Evolutionary conservation across 2,329 filamentous ascomycete species (phyloP), one percentile per base, ranked within the genome.

Genomic region (Didymella exigua): DNA sequence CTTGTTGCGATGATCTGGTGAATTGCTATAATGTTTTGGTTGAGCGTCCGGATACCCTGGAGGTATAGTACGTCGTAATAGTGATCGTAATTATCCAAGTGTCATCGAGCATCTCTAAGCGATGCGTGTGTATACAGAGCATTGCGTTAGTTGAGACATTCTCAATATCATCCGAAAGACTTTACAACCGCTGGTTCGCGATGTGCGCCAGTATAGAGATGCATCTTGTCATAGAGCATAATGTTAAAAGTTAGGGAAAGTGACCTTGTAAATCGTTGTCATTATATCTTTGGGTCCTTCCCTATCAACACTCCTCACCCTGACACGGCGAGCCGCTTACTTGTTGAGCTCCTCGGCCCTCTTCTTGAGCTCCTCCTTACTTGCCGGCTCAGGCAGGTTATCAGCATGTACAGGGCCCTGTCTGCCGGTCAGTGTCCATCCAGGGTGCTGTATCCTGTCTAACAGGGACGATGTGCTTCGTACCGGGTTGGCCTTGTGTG

Each of bases 261-360:
- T 13, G 10, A 5, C n/a, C 3, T 30, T 11, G 14, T 49, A n/a
- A 45, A 10, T 34, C 16, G 4, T 44, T 40, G 24, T 13, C 26
- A 34, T 42, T 50, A 55, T 29, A 50, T 55, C 41, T 37, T 50
- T 18, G 36, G 42, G 14, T 38, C 37, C 29, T 29, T 34, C 34
- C 45, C 14, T 4, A 30, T 55, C 16, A 45, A 41, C 33, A 24
- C 18, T n/a, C 14, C 7, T 33, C n/a, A 29, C 23, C 14, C 24
- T 14, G 26, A 9, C 18, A 11, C 11, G 19, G 30, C 38, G 29
- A 49, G n/a, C 36, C 26, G 33, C 49, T 54, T 78, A 76, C 65
- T 81, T 79, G 70, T 81, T 81, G 62, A 81, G 56, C 71, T 81
- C 79, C 59, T 78, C 78, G n/a, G 76, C 72, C 59, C 79, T 71